Evolutionary conservation across 495 filamentous ascomycete species (phyloP), one percentile per base, ranked within the genome.

Genomic region (Xylaria flabelliformis): DNA sequence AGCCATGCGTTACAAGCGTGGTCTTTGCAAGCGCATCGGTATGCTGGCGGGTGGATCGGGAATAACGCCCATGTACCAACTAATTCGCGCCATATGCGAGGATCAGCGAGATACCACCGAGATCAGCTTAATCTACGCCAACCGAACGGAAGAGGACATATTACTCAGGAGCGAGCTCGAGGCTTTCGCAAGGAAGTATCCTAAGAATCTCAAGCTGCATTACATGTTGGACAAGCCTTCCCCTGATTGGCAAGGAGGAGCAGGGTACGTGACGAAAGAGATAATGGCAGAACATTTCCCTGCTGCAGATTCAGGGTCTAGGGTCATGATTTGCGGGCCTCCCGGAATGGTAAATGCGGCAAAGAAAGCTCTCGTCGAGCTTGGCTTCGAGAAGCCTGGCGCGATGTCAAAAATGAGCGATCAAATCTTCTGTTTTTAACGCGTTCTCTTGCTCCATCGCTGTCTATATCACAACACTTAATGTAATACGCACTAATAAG

Each of bases 351-450:
- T 96, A 72, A 89, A 87, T 73, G 92, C 93, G 17, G 92, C 94
- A 90, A 95, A 94, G 86, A 94, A 94, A 87, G 87, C 88, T n/a
- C 88, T 91, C 66, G 91, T 91, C 69, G 86, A 86, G 67, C 83
- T 95, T 48, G 93, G 93, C 42, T 95, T 90, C 80, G 85, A 89
- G 74, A 91, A 92, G 82, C 87, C 93, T 7, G 88, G 88, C 64
- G 87, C 92, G 0, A 88, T 94, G 74, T 92, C 91, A 83, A 95
- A 94, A 85, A 85, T 93, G 62, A 87, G 88, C 70, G 93, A 96
- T 81, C 91, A 94, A 81, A 90, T 96, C 72, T 96, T 96, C 85
- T 90, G 90, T 82, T 95, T 95, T 84, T 94, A 89, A 82, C 46
- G 53, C 19, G 13, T 13, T 53, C 21, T 9, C 10, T 24, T 53